Percentiles rank a stretch among this genome's conserved stretches.
phyloP scores from a whole-genome alignment of 2,329 filamentous ascomycete species.

The Aspergillus uvarum region DNA sequence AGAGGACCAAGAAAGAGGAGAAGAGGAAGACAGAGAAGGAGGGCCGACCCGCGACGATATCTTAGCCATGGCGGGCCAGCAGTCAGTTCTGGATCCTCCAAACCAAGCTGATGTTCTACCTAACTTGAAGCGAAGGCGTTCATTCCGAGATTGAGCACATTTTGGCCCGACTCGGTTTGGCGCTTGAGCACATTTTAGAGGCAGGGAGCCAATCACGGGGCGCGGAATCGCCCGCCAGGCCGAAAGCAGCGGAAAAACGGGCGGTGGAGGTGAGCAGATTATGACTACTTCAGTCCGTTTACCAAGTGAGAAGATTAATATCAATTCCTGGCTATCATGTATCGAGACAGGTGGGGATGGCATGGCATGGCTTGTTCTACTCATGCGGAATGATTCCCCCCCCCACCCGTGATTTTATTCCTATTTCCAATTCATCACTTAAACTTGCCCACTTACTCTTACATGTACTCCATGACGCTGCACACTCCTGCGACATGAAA shows the following conservation, averaged over 20 bases:
- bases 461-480: background rate
- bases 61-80: background rate
- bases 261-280: conserved; percentile 18
- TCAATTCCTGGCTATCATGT: background rate
- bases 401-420: background rate
- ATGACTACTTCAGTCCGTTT: conserved; percentile 2
- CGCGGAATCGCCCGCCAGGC: background rate
- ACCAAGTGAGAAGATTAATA: background rate
- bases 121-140: background rate
- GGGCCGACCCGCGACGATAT: background rate
- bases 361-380: too few relatives aligned
- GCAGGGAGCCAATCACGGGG: conserved; percentile 8
- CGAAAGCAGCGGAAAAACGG: conserved; percentile 3
- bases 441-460: too few relatives aligned
- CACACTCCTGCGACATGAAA: background rate
- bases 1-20: background rate
- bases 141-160: conserved; percentile 20
- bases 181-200: conserved; percentile 19
- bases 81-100: background rate
- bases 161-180: conserved; percentile 11
- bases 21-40: background rate
- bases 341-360: too few relatives aligned
- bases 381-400: background rate
- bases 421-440: too few relatives aligned
- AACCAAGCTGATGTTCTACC: too few relatives aligned